Evolutionary conservation across 148 eudicot species (phyloP).

Genomic region (Nyssa sinensis): DNA sequence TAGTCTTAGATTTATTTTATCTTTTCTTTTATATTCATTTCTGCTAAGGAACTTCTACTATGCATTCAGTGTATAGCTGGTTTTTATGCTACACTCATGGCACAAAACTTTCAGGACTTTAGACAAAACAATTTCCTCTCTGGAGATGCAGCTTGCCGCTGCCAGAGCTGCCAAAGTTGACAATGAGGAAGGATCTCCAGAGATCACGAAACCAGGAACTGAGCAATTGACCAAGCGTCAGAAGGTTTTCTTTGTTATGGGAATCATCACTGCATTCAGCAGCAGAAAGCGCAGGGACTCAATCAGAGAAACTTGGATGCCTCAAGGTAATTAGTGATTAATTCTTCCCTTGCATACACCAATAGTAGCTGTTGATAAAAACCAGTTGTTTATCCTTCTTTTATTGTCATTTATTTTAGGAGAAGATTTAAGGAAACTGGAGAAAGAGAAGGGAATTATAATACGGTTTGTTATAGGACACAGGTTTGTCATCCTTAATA

Average conservation of each 20-base stretch:
- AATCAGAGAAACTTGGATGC: constrained; percentile 78
- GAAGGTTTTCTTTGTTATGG: constrained; percentile 70
- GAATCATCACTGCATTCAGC: constrained; percentile 76
- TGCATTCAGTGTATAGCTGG: too few species aligned
- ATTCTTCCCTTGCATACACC: not conserved
- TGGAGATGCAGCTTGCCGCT: constrained; percentile 65
- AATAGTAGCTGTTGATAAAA: not conserved
- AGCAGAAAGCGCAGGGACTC: constrained; percentile 83
- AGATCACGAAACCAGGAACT: constrained; percentile 12
- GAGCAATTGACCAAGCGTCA: constrained; percentile 34
- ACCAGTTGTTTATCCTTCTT: not conserved
- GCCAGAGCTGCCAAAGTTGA: constrained; percentile 51
- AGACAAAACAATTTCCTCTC: constrained; percentile 58
- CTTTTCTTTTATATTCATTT: too few species aligned
- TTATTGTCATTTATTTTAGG: constrained; percentile 27
- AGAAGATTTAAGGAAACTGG: constrained; percentile 48
- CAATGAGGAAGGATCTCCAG: constrained; percentile 23
- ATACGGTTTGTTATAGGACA: constrained; percentile 80
- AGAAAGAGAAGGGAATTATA: constrained; percentile 70
- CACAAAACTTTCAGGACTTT: constrained; percentile 47
- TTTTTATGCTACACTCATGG: constrained; percentile 6
- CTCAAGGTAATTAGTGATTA: constrained; percentile 38
- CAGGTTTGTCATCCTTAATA: constrained; percentile 38
- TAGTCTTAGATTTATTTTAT: not conserved
- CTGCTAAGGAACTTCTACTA: constrained; percentile 3